These are phyloP conservation scores for Alternaria ethzedia DNA, from an alignment of 2,329 filamentous ascomycete genomes.

Conservation along the genomic window DNA sequence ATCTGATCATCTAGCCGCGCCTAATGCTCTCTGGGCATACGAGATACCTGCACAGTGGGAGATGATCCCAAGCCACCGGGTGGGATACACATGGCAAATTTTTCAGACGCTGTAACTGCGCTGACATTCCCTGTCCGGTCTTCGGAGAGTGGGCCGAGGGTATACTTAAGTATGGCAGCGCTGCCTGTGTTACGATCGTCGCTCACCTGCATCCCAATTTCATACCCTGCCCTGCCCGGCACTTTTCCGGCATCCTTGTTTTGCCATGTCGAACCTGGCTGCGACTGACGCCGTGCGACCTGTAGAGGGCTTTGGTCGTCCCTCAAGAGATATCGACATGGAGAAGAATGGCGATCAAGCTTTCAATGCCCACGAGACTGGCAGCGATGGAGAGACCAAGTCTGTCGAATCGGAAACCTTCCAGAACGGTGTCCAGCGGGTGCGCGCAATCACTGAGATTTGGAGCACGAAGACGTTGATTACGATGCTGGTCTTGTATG, in stretches of 20 bases:
- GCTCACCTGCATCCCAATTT: conserved; percentile 16
- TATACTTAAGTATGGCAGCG: conserved; percentile 23
- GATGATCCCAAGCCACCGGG: conserved; percentile 31
- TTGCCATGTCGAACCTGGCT: conserved; percentile 19
- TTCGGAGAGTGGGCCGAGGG: conserved; percentile 23
- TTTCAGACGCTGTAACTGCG: conserved; percentile 19
- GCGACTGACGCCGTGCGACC: conserved; percentile 24
- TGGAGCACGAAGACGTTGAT: conserved; percentile 49
- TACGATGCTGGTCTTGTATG: conserved; percentile 49
- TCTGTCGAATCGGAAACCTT: conserved; percentile 36
- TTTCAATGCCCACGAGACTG: conserved; percentile 9
- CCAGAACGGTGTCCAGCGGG: conserved; percentile 49
- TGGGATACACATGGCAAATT: conserved; percentile 24
- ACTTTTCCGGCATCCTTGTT: conserved; percentile 6
- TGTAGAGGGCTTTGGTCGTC: conserved; percentile 9
- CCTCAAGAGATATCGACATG: conserved; percentile 21
- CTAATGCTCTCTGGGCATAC: conserved; percentile 20
- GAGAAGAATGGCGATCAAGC: conserved; percentile 26
- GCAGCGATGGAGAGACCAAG: conserved; percentile 18
- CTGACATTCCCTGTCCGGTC: conserved; percentile 28
- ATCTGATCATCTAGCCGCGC: conserved; percentile 39
- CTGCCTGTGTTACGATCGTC: conserved; percentile 15
- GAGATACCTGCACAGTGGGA: conserved; percentile 20
- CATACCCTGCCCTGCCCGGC: conserved; percentile 18
- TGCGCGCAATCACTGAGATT: conserved; percentile 50